phyloP scores from a whole-genome alignment of 192 early-diverging fungal species.

The Backusella sp. region DNA sequence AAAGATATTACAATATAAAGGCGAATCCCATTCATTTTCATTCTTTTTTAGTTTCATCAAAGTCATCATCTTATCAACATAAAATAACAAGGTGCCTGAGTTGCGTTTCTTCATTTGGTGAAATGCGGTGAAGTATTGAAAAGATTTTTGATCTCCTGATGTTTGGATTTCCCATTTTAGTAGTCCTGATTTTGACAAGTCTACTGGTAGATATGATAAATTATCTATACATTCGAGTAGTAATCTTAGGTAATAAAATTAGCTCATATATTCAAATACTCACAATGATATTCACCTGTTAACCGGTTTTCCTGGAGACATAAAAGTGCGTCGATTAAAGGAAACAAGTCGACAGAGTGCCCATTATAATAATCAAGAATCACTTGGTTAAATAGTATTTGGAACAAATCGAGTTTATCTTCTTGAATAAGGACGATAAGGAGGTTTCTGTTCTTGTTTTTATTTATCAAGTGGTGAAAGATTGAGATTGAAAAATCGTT shows the following conservation, averaged over 20 bases:
- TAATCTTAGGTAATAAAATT: not conserved
- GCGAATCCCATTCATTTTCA: not conserved
- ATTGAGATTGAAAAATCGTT: not conserved
- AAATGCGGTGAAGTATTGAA: not conserved
- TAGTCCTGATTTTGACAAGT: not conserved
- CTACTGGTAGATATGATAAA: not conserved
- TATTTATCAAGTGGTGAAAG: not conserved
- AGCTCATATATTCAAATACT: no score
- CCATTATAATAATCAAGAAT: not conserved
- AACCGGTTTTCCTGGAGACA: not conserved
- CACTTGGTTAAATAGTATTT: not conserved
- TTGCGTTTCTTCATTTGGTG: not conserved
- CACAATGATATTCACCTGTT: not conserved
- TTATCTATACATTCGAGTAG: not conserved
- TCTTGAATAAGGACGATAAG: not conserved
- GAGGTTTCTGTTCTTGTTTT: not conserved
- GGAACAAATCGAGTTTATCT: not conserved
- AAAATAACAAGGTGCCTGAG: not conserved
- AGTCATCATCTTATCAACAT: not conserved
- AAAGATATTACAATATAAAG: not conserved
- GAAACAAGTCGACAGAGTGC: not conserved
- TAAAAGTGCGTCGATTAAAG: not conserved
- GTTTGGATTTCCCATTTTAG: not conserved
- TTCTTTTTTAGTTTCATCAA: not conserved
- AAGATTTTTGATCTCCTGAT: not conserved